Conservation (phyloP, 1,284 basidiomycete species). For the Sporisorium exsertum region DNA sequence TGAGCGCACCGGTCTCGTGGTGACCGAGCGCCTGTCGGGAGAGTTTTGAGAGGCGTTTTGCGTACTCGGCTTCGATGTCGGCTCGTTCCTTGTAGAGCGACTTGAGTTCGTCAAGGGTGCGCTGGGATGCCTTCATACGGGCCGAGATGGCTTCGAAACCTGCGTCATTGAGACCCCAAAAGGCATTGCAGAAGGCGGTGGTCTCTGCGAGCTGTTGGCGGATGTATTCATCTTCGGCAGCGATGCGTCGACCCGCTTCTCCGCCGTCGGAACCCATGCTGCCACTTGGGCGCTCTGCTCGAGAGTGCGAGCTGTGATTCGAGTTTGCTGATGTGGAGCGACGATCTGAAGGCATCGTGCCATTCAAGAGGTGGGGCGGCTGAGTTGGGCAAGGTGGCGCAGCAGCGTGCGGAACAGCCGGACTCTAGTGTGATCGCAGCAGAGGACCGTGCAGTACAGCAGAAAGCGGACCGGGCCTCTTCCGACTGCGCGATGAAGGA, state of each 20-base stretch:
- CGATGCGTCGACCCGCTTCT: constrained; percentile 53
- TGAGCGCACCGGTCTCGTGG: constrained; percentile 92
- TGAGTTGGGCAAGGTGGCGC: background rate
- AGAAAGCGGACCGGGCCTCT: constrained; percentile 2
- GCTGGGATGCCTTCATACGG: constrained; percentile 83
- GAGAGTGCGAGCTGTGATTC: constrained; percentile 47
- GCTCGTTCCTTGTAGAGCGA: constrained; percentile 90
- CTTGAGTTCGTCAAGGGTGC: constrained; percentile 88
- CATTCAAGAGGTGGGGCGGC: background rate
- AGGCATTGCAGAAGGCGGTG: constrained; percentile 91
- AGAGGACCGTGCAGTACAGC: constrained; percentile 6
- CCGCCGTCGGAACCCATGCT: constrained; percentile 59
- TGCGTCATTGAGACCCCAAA: constrained; percentile 81
- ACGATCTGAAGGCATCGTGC: constrained; percentile 52
- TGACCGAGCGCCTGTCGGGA: constrained; percentile 81
- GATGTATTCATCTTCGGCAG: constrained; percentile 61
- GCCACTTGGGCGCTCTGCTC: constrained; percentile 39
- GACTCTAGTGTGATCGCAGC: background rate
- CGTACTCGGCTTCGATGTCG: constrained; percentile 92
- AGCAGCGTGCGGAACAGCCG: background rate
- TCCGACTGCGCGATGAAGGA: background rate
- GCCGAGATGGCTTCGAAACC: constrained; percentile 91
- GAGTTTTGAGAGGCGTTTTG: constrained; percentile 85
- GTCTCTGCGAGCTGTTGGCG: constrained; percentile 68
- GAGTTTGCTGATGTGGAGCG: constrained; percentile 52